These are phyloP conservation scores for Filobasidium uniguttulatum DNA, from an alignment of 1,284 basidiomycete genomes.

Conservation along the genomic window DNA sequence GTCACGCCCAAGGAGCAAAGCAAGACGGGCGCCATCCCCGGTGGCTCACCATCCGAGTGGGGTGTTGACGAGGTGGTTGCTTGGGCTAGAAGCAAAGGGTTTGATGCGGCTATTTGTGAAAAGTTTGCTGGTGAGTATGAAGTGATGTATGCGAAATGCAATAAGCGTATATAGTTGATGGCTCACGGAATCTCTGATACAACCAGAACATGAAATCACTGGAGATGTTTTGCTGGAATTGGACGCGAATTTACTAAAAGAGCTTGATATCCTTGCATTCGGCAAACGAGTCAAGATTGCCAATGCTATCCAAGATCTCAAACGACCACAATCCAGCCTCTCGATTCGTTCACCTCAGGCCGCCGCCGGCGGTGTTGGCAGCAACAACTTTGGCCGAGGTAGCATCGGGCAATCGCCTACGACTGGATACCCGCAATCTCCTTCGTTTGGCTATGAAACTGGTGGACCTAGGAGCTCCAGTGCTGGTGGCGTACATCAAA, in stretches of 20 bases:
- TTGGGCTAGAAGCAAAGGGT: conserved; percentile 74
- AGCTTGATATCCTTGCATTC: conserved; percentile 87
- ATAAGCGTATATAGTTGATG: background rate
- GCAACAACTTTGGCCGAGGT: background rate
- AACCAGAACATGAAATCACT: conserved; percentile 96
- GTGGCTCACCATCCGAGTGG: conserved; percentile 56
- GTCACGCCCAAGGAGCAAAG: background rate
- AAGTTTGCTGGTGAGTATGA: conserved; percentile 65
- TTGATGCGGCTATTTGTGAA: conserved; percentile 64
- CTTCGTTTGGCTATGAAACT: background rate
- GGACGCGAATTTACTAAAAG: conserved; percentile 83
- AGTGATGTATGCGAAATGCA: too few relatives aligned
- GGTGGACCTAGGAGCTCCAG: background rate
- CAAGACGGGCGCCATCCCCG: conserved; percentile 5
- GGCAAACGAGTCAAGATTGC: conserved; percentile 88
- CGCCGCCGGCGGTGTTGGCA: background rate
- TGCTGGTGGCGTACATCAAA: conserved; percentile 1
- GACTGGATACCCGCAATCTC: conserved; percentile 1
- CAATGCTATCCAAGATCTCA: conserved; percentile 84
- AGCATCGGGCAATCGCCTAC: background rate
- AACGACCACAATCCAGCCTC: conserved; percentile 43
- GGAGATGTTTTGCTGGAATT: conserved; percentile 93
- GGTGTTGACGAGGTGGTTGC: conserved; percentile 74
- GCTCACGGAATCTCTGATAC: too few relatives aligned
- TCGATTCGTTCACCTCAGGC: background rate